Conservation (phyloP, 768 basidiomycete genomes). For the Dioszegia hungarica region DNA sequence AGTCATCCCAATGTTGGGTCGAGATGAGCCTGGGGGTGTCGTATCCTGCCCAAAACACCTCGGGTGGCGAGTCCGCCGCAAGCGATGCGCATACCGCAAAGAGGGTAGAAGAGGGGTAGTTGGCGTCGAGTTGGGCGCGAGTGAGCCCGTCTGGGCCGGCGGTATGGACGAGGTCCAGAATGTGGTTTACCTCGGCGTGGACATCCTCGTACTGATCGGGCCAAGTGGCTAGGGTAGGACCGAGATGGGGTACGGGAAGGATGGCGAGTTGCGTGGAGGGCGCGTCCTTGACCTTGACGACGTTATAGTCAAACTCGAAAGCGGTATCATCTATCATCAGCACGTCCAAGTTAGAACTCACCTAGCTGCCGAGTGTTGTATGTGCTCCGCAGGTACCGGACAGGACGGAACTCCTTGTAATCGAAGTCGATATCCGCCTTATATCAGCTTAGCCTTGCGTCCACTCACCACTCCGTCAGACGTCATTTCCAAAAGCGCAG, state of each 20-base stretch:
- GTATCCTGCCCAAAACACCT: conserved; percentile 37
- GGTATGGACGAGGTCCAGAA: conserved; percentile 12
- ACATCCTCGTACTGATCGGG: not conserved
- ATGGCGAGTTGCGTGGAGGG: not conserved
- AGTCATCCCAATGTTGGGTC: conserved; percentile 3
- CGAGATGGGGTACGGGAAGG: not conserved
- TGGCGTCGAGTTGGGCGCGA: conserved; percentile 11
- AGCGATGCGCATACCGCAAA: conserved; percentile 9
- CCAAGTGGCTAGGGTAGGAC: not conserved
- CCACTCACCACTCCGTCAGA: conserved; percentile 66
- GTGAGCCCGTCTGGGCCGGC: conserved; percentile 31
- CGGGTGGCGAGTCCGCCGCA: conserved; percentile 4
- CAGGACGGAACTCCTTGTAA: conserved; percentile 57
- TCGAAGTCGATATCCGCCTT: conserved; percentile 74
- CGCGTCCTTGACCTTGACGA: conserved; percentile 50
- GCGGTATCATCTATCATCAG: conserved; percentile 32
- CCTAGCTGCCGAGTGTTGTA: conserved; percentile 54
- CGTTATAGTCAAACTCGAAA: conserved; percentile 31
- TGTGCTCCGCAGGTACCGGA: conserved; percentile 64
- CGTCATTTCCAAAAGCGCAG: conserved; percentile 70
- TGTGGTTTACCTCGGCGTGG: not conserved
- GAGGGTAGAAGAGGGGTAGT: not conserved
- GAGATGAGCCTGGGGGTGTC: conserved; percentile 32
- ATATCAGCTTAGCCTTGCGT: conserved; percentile 1
- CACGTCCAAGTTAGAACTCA: conserved; percentile 5